These are phyloP conservation scores for Mortierella antarctica DNA, from an alignment of 192 early-diverging fungal genomes.

Conservation along the genomic window DNA sequence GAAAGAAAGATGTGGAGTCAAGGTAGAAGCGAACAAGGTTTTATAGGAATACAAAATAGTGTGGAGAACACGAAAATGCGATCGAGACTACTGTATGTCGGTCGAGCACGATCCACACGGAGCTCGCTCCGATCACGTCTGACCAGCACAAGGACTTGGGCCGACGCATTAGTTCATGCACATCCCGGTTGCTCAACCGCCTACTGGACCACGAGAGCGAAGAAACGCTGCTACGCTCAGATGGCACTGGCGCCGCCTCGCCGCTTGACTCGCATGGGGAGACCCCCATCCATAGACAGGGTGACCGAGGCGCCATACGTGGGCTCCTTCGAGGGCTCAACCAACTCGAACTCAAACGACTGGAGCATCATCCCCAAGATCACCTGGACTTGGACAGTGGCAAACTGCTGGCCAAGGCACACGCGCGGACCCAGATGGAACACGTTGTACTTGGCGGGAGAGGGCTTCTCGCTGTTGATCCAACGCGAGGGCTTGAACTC, in stretches of 20 bases:
- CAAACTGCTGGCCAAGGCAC: constrained; percentile 17
- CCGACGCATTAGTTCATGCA: too few species aligned
- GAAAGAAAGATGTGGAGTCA: neutral
- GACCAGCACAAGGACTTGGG: too few species aligned
- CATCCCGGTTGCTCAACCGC: too few species aligned
- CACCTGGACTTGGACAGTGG: constrained; percentile 2
- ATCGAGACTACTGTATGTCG: too few species aligned
- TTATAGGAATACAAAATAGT: too few species aligned
- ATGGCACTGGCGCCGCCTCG: neutral
- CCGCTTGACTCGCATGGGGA: neutral
- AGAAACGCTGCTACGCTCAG: too few species aligned
- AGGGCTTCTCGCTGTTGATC: constrained; percentile 11
- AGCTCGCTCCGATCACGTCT: too few species aligned
- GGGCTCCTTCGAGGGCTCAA: constrained; percentile 4
- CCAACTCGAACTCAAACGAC: constrained; percentile 5
- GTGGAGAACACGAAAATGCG: too few species aligned
- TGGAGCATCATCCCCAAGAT: constrained; percentile 15
- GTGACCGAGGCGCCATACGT: constrained; percentile 3
- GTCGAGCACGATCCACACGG: too few species aligned
- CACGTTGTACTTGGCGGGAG: constrained; percentile 1
- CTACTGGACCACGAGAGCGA: too few species aligned
- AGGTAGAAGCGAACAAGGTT: neutral
- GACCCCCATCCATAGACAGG: constrained; percentile 7
- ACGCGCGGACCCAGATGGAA: constrained; percentile 7
- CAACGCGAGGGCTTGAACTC: constrained; percentile 68